These are phyloP conservation scores for Penicillium hordei DNA, from an alignment of 2,329 filamentous ascomycete species.

Conservation along the genomic window DNA sequence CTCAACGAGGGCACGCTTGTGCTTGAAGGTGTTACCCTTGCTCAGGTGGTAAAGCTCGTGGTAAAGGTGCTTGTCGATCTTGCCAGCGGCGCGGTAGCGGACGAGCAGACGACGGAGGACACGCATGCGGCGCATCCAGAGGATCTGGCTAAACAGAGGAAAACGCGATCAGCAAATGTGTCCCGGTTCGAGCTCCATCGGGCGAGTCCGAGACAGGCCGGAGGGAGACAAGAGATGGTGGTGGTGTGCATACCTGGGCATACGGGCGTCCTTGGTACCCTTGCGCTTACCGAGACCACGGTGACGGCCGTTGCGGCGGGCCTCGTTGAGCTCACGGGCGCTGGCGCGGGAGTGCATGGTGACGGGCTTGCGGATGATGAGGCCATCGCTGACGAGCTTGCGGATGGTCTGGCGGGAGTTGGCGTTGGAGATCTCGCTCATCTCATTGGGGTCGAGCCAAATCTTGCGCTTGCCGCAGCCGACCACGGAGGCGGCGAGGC, in stretches of 20 bases:
- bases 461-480: constrained; percentile 99
- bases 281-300: constrained; percentile 99
- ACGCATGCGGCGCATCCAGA: constrained; percentile 99
- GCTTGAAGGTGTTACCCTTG: constrained; percentile 99
- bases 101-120: constrained; percentile 98
- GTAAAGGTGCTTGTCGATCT: constrained; percentile 99
- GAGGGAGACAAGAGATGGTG: not conserved
- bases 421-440: constrained; percentile 99
- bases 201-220: not conserved
- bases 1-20: constrained; percentile 99
- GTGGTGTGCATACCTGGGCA: constrained; percentile 74
- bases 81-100: constrained; percentile 99
- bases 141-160: constrained; percentile 69
- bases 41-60: constrained; percentile 99
- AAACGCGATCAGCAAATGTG: constrained; percentile 23
- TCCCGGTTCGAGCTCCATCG: not conserved
- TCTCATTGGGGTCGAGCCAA: constrained; percentile 99
- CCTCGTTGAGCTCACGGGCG: constrained; percentile 90
- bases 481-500: constrained; percentile 97
- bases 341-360: constrained; percentile 99
- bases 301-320: constrained; percentile 94
- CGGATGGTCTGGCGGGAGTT: constrained; percentile 99
- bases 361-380: constrained; percentile 99
- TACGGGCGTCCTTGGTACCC: constrained; percentile 99
- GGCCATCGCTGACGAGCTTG: constrained; percentile 99